Percentiles rank a stretch among this genome's conserved stretches.
These are phyloP conservation scores for Panaeolus cyanescens DNA, from an alignment of 768 basidiomycete genomes.

Conservation along the genomic window DNA sequence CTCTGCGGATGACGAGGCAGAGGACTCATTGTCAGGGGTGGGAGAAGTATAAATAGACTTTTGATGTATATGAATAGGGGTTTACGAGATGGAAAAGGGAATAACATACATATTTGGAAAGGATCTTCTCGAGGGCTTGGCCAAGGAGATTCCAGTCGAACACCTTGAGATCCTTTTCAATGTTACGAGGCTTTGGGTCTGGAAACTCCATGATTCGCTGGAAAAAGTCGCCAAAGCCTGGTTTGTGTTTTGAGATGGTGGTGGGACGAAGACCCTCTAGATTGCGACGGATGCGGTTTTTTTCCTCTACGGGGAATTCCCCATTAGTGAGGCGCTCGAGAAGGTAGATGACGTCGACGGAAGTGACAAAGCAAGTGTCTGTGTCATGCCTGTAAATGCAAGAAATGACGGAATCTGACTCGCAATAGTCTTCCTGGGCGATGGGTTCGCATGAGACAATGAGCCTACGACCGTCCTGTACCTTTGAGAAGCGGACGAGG, in stretches of 20 bases:
- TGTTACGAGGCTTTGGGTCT: slow-evolving; percentile 91
- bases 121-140: slow-evolving; percentile 75
- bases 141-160: slow-evolving; percentile 76
- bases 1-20: slow-evolving; percentile 33
- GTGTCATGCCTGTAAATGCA: slow-evolving; percentile 88
- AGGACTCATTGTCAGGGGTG: slow-evolving; percentile 25
- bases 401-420: slow-evolving; percentile 83
- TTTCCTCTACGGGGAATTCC: slow-evolving; percentile 91
- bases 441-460: slow-evolving; percentile 81
- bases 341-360: slow-evolving; percentile 93
- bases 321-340: slow-evolving; percentile 78
- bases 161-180: slow-evolving; percentile 95
- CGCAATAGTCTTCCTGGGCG: slow-evolving; percentile 69
- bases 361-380: slow-evolving; percentile 85
- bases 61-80: slow-evolving; percentile 1
- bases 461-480: slow-evolving; percentile 76
- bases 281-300: slow-evolving; percentile 94
- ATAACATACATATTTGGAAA: slow-evolving; percentile 78
- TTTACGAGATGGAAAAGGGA: neutral
- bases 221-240: slow-evolving; percentile 85
- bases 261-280: slow-evolving; percentile 90
- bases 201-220: slow-evolving; percentile 96
- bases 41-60: slow-evolving; percentile 53
- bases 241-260: slow-evolving; percentile 86
- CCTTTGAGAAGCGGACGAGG: slow-evolving; percentile 82